Evolutionary conservation across 805 yeast genomes (phyloP), one percentile per base, ranked within the genome.

Genomic region (Komagataella pastoris): DNA sequence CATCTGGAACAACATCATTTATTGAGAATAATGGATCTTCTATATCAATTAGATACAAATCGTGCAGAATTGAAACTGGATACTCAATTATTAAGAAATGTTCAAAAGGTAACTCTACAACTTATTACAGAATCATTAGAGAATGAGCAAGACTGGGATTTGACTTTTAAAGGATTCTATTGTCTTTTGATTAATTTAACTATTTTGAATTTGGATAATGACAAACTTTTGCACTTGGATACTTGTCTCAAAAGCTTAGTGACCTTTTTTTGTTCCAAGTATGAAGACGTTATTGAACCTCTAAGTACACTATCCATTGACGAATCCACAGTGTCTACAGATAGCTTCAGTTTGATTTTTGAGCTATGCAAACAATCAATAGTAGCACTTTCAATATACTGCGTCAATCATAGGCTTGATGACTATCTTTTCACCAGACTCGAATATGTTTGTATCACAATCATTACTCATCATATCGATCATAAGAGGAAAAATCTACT

Each of bases 401-500:
- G 40, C 14, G 40, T 30, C 40, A 30, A 30, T 30, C 40, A 30
- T 10, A 30, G 40, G 14, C 40, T 72, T 46, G 78, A 79, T 51
- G 90, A 84, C 45, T 69, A 66, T 2, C 58, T 75, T 0, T 59
- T 83, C 7, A 80, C 88, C 0, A 76, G 75, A 54, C 57, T 86
- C 24, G 87, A 83, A 54, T 84, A 79, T 57, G 61, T 79, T 21
- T 63, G 75, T 6, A 57, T 71, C 6, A 62, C 61, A 36, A 56
- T 73, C 1, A 59, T 81, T 1, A 80, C 77, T 55, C 56, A 61
- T 21, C 72, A 69, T n/a, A 52, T 54, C 1, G 57, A 61, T 19
- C 43, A 53, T 12, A 62, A 63, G 47, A 62, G 61, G 14, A 59
- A 56, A 47, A 52, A 52, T 3, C 55, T 65, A 1, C 14, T 62